Evolutionary conservation across 1,139 yeast genomes (phyloP), one percentile per base, ranked within the genome.

Genomic region (Kodamaea suecica): DNA sequence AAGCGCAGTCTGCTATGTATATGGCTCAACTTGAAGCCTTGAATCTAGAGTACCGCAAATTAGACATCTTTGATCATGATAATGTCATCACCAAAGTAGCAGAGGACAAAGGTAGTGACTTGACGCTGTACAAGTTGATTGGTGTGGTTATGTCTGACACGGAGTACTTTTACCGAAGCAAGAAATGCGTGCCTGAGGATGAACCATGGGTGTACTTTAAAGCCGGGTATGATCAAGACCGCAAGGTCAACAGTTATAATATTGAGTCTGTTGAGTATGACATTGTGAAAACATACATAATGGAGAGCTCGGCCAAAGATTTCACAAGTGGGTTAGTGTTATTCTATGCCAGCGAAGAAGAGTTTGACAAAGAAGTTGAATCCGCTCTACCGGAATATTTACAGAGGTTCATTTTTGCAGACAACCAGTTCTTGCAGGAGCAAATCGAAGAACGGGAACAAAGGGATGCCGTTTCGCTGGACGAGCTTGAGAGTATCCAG

Each of bases 81-180:
- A 55, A 61, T 35, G 41, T 64, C 5, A 17, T 25, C 29, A 31
- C 27, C 19, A 23, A 16, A 6, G 14, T 23, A 7, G 10, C 23
- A 3, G 13, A 14, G 14, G 20, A 28, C 13, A 30, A 36, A 20
- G 32, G 31, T 3, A 21, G 31, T 23, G 24, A 23, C 7, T 33
- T 52, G 23, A 36, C 43, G 4, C 19, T 41, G 21, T 65, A 63
- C 38, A 33, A 45, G 2, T 46, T 65, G 19, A 41, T 53, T 0
- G 63, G 65, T 1, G 55, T 63, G 10, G 48, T 64, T 5, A 29
- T 61, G n/a, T 54, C 57, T 5, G 67, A 61, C 30, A 31, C 44
- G 4, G 59, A 61, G 30, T 66, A 62, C 41, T 55, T 41, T 21
- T 47, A 45, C 41, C 30, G 40, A 17, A 39, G 43, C 28, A 36